Base-by-base conservation (phyloP, 2,329 filamentous ascomycete genomes). In the Sclerotinia subarctica region DNA sequence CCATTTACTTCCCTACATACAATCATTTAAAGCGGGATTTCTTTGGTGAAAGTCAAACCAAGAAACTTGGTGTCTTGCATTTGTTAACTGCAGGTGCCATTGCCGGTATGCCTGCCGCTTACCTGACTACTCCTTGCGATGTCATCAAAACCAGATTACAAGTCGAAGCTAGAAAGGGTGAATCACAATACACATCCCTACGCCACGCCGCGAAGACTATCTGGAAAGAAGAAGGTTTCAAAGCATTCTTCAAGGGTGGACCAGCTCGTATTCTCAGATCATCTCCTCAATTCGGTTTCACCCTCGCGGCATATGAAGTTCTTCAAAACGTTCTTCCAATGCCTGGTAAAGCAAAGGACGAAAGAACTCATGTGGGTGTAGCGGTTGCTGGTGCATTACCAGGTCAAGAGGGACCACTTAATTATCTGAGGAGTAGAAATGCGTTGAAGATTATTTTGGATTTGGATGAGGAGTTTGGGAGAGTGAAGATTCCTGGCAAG, bases 131-230 rank as follows among this genome's bases (percentile, higher is more conserved):
- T 2, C 95, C 95, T 0, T 97, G 92, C 82, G 95, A 99, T 77
- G 95, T 99, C 70, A 98, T 99, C 89, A 99, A 99, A 86, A 99
- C 95, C 3, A 91, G 95, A 78, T 85, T 99, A 69, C 95, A 99
- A 80, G 95, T 99, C 69, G 95, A 99, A 80, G 94, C 94, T 29
- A 91, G 95, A 72, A 98, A 98, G 84, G 95, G 95, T 71, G 94
- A 99, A 76, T 90, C 89, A 4, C 85, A 85, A 60, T 99, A 99
- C 84, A 95, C 87, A 53, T 92, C 91, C 58, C 85, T 99, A 59
- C 88, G 93, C 67, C 93, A 99, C 81, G 92, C 90, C 66, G 95
- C 95, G 49, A 81, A 81, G 75, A 96, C 92, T 19, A 91, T 99
- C 75, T 90, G 85, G 82, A 88, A 89, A 79, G 92, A 98, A 79